Evolutionary conservation across 805 yeast genomes (phyloP).

Genomic region (Lachancea fermentati): DNA sequence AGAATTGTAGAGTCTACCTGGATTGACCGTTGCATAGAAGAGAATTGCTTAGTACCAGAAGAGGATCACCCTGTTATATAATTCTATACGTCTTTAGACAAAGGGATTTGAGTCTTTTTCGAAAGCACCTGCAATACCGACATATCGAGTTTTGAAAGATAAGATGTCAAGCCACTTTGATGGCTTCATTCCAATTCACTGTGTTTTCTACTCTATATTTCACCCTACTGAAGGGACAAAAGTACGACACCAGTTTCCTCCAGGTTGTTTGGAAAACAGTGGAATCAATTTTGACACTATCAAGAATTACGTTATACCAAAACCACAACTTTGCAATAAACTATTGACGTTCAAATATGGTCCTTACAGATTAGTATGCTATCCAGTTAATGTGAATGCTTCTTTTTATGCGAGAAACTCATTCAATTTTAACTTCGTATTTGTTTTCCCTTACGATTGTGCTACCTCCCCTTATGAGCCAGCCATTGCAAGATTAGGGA

Average conservation of each 20-base stretch:
- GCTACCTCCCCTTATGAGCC: constrained; percentile 85
- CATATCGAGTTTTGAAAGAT: no score
- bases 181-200: constrained; percentile 86
- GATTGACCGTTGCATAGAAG: constrained; percentile 34
- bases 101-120: not conserved
- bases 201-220: constrained; percentile 84
- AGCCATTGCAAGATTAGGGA: constrained; percentile 76
- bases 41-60: constrained; percentile 28
- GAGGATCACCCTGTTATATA: constrained; percentile 22
- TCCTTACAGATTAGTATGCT: constrained; percentile 70
- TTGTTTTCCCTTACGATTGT: constrained; percentile 78
- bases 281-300: constrained; percentile 73
- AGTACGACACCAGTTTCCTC: constrained; percentile 86
- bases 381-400: constrained; percentile 78
- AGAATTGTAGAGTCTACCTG: constrained; percentile 35
- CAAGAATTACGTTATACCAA: constrained; percentile 89
- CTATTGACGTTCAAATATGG: constrained; percentile 69
- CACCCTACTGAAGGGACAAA: constrained; percentile 96
- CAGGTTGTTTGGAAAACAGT: constrained; percentile 41
- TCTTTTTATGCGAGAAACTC: constrained; percentile 81
- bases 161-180: constrained; percentile 26
- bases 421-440: constrained; percentile 87
- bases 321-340: constrained; percentile 82
- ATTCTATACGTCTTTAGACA: not conserved
- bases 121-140: not conserved